Conservation (phyloP, 2,329 filamentous ascomycete species). For the Pochonia chlamydosporia region DNA sequence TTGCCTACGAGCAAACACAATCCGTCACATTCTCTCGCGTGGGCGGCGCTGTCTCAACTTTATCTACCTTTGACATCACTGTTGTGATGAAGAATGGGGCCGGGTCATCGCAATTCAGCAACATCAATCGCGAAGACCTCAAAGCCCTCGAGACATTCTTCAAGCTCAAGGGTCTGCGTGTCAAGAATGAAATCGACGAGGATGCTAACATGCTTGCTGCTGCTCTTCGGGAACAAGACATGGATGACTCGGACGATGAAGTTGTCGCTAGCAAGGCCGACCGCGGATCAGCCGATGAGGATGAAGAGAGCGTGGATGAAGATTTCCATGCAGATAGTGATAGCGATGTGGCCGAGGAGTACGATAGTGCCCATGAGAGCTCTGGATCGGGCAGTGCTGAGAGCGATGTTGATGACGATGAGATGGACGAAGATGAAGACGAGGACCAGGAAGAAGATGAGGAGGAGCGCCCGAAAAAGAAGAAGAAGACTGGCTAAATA, state of each 20-base stretch:
- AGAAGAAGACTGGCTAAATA: slow-evolving; percentile 32
- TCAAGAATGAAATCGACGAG: slow-evolving; percentile 98
- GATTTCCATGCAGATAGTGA: slow-evolving; percentile 92
- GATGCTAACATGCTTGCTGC: slow-evolving; percentile 77
- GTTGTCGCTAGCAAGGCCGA: slow-evolving; percentile 65
- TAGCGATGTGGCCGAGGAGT: slow-evolving; percentile 94
- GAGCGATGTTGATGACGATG: slow-evolving; percentile 42
- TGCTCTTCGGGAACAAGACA: slow-evolving; percentile 76
- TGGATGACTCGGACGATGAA: slow-evolving; percentile 80
- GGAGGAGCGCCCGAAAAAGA: slow-evolving; percentile 44
- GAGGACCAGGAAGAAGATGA: slow-evolving; percentile 36
- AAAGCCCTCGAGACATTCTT: slow-evolving; percentile 96
- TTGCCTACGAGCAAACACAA: slow-evolving; percentile 87
- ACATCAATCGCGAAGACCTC: slow-evolving; percentile 98
- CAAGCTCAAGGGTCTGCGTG: slow-evolving; percentile 87
- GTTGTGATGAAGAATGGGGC: slow-evolving; percentile 83
- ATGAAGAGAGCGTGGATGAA: slow-evolving; percentile 91
- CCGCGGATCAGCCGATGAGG: slow-evolving; percentile 89
- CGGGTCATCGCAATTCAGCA: slow-evolving; percentile 92
- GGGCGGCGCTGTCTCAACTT: slow-evolving; percentile 85
- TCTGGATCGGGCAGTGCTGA: slow-evolving; percentile 62
- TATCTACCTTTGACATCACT: slow-evolving; percentile 95
- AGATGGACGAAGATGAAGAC: slow-evolving; percentile 34
- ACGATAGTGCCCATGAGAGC: slow-evolving; percentile 85
- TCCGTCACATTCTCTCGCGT: slow-evolving; percentile 94